Conservation (phyloP, 345 rosid genomes). For the Bretschneidera sinensis region DNA sequence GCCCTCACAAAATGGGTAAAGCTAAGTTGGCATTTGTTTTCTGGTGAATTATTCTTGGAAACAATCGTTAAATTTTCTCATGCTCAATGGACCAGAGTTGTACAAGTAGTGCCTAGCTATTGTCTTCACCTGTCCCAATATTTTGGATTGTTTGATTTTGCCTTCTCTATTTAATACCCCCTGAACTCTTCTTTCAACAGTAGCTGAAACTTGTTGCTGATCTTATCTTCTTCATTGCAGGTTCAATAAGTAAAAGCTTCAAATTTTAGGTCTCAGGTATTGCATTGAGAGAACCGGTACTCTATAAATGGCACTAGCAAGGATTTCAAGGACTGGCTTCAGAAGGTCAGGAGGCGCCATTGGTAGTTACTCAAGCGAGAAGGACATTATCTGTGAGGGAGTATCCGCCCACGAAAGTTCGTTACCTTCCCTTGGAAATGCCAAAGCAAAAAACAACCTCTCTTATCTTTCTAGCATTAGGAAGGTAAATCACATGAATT, state of each 20-base stretch:
- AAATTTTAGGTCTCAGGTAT: conserved; percentile 5
- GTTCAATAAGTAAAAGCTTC: not conserved
- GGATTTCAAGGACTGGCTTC: conserved; percentile 41
- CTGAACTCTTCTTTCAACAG: conserved; percentile 10
- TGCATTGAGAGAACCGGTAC: conserved; percentile 15
- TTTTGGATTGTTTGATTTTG: conserved; percentile 18
- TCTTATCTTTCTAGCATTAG: conserved; percentile 20
- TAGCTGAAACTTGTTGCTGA: conserved; percentile 7
- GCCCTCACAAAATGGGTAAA: conserved; percentile 25
- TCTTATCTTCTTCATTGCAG: conserved; percentile 14
- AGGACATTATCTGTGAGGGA: conserved; percentile 15
- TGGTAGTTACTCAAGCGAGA: conserved; percentile 21
- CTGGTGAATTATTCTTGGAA: conserved; percentile 30
- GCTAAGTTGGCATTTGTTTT: conserved; percentile 23
- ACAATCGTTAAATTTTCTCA: conserved; percentile 22
- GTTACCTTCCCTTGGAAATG: conserved; percentile 22
- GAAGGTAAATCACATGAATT: conserved; percentile 16
- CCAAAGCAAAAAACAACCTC: conserved; percentile 9
- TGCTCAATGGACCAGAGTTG: too few relatives aligned
- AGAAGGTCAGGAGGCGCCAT: conserved; percentile 40
- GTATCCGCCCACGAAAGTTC: conserved; percentile 2
- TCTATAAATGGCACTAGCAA: conserved; percentile 52
- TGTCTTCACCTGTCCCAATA: conserved; percentile 14
- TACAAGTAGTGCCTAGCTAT: too few relatives aligned
- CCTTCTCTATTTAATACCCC: conserved; percentile 9